Evolutionary conservation across 345 rosid species (phyloP).

Genomic region (Anastatica hierochuntica): DNA sequence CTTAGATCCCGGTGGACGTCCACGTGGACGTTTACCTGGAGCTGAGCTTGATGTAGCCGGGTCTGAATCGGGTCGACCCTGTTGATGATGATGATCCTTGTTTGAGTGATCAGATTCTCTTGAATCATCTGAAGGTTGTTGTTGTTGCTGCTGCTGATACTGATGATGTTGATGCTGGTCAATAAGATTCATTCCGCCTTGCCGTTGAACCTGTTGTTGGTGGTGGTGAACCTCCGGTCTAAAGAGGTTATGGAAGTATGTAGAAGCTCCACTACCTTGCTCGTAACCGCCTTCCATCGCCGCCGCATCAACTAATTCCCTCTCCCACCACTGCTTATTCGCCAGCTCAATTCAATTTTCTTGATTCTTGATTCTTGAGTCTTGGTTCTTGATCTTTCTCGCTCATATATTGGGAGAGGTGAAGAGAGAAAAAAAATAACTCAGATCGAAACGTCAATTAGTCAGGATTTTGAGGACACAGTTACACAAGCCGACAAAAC

Average conservation of each 20-base stretch:
- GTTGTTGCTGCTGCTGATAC: slow-evolving; percentile 21
- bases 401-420: slow-evolving; percentile 10
- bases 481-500: slow-evolving; percentile 26
- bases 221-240: slow-evolving; percentile 37
- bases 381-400: slow-evolving; percentile 12
- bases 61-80: slow-evolving; percentile 24
- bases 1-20: slow-evolving; percentile 77
- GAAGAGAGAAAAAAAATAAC: not conserved
- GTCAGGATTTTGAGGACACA: slow-evolving; percentile 22
- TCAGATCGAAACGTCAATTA: slow-evolving; percentile 24
- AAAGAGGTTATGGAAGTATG: slow-evolving; percentile 36
- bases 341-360: slow-evolving; percentile 28
- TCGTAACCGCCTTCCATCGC: slow-evolving; percentile 46
- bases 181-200: slow-evolving; percentile 19
- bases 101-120: slow-evolving; percentile 28
- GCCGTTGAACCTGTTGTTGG: slow-evolving; percentile 35
- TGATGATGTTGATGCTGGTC: slow-evolving; percentile 23
- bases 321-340: slow-evolving; percentile 44
- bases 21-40: slow-evolving; percentile 54
- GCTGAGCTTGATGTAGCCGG: slow-evolving; percentile 28
- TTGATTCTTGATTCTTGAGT: not conserved
- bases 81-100: slow-evolving; percentile 20
- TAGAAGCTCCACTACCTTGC: slow-evolving; percentile 29
- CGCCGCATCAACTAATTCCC: slow-evolving; percentile 27
- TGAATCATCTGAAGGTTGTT: slow-evolving; percentile 29